Evolutionary conservation across 2,329 filamentous ascomycete genomes (phyloP), one percentile per base, ranked within the genome.

Genomic region (Claviceps citrina): DNA sequence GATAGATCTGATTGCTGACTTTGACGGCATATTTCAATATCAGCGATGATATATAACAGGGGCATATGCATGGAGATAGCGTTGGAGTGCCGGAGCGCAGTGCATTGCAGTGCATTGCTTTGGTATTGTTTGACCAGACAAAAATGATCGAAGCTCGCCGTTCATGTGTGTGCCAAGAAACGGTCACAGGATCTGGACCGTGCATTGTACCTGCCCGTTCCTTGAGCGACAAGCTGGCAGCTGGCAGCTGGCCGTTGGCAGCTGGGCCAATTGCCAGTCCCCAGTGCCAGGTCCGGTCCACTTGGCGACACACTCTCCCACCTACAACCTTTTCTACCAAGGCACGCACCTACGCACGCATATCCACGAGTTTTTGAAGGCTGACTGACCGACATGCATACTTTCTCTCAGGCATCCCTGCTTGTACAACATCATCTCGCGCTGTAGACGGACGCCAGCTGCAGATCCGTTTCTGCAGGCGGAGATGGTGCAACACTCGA

Each of bases 381-480:
- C 31, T 32, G 31, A 24, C 22, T 24, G 19, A n/a, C 19, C 31
- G 19, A 24, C 32, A 31, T 31, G 10, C 30, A n/a, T n/a, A 27
- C 10, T 10, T 13, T 13, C 10, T 8, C 5, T 27, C 7, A 27
- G 10, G 10, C 10, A 31, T 19, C 25, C 24, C 31, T 28, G 38
- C 16, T 28, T 34, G 38, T 24, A 10, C 31, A 22, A 39, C 38
- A 34, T 34, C 26, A 31, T 22, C 19, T 37, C 24, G 31, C 24
- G 18, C 31, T 15, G 5, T 20, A 7, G 16, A 39, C 24, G 13
- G 31, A 39, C 8, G 6, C 15, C 38, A 33, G n/a, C 38, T 34
- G 31, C 31, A 34, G 24, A 39, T 39, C 38, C 16, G 38, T 25
- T 39, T 33, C 38, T 39, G 38, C 31, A 39, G 30, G 38, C 38